phyloP scores from a whole-genome alignment of 208 protist genomes.

The Trypanosoma avium region DNA sequence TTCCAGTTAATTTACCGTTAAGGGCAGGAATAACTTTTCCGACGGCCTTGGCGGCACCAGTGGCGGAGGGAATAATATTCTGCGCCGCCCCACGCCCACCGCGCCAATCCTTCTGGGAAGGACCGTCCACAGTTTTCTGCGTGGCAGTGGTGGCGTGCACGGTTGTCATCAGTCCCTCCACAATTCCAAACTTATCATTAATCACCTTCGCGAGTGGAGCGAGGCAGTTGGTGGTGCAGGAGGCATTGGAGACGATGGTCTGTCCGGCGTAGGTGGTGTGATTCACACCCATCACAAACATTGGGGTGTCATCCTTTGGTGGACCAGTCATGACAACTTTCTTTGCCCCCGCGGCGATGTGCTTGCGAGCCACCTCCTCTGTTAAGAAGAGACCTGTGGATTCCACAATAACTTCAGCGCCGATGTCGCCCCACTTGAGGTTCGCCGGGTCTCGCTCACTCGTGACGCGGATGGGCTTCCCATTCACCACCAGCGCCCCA shows the following conservation, averaged over 20 bases:
- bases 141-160: conserved; percentile 98
- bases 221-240: conserved; percentile 99
- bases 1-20: conserved; percentile 81
- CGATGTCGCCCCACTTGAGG: conserved; percentile 89
- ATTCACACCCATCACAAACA: conserved; percentile 98
- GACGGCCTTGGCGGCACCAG: conserved; percentile 99
- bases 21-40: conserved; percentile 90
- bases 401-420: conserved; percentile 96
- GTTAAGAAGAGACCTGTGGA: conserved; percentile 97
- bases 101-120: conserved; percentile 96
- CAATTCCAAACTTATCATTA: conserved; percentile 96
- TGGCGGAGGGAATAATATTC: conserved; percentile 99
- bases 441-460: conserved; percentile 75
- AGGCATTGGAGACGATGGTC: conserved; percentile 96
- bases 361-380: conserved; percentile 45
- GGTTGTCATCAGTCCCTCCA: conserved; percentile 98
- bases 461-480: conserved; percentile 49
- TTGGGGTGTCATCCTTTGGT: conserved; percentile 95
- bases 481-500: conserved; percentile 43
- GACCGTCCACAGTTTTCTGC: conserved; percentile 96
- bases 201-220: conserved; percentile 96
- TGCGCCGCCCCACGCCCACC: conserved; percentile 88
- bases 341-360: conserved; percentile 95
- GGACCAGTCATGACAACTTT: conserved; percentile 98
- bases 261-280: conserved; percentile 78